phyloP scores from a whole-genome alignment of 2,329 filamentous ascomycete species.

The Colletotrichum caudatum region DNA sequence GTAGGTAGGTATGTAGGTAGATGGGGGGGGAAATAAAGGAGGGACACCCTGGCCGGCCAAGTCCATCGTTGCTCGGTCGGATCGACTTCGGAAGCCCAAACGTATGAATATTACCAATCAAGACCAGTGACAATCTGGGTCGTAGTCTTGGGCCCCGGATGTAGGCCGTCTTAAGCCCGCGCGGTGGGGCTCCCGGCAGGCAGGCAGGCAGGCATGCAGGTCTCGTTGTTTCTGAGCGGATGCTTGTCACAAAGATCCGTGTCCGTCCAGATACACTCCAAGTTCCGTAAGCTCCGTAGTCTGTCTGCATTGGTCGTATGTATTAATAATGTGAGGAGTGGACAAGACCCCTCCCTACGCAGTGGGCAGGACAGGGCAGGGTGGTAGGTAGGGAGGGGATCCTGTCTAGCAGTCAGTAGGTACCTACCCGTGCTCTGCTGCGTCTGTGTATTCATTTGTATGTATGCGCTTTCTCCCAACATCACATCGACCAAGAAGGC shows the following conservation, averaged over 20 bases:
- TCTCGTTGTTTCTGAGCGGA: background rate
- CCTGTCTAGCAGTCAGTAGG: background rate
- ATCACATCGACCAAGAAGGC: background rate
- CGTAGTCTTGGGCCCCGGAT: conserved; percentile 18
- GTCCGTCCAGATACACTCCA: no score
- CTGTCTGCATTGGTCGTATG: no score
- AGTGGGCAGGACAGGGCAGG: no score
- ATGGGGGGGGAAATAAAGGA: conserved; percentile 5
- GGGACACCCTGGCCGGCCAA: background rate
- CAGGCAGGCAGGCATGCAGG: background rate
- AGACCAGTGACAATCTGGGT: conserved; percentile 18
- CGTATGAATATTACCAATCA: conserved; percentile 37
- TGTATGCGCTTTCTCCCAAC: background rate
- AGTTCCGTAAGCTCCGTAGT: no score
- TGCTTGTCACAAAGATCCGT: background rate
- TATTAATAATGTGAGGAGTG: no score
- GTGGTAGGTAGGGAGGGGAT: background rate
- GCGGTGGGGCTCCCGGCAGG: conserved; percentile 13
- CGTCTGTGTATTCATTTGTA: conserved; percentile 4
- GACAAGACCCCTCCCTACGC: no score
- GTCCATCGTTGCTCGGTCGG: conserved; percentile 11
- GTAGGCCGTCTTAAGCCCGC: conserved; percentile 38
- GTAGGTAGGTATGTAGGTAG: no score
- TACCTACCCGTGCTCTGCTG: no score
- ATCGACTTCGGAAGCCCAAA: conserved; percentile 36